phyloP scores from a whole-genome alignment of 257 asterid genomes.

The Scutellaria minor region DNA sequence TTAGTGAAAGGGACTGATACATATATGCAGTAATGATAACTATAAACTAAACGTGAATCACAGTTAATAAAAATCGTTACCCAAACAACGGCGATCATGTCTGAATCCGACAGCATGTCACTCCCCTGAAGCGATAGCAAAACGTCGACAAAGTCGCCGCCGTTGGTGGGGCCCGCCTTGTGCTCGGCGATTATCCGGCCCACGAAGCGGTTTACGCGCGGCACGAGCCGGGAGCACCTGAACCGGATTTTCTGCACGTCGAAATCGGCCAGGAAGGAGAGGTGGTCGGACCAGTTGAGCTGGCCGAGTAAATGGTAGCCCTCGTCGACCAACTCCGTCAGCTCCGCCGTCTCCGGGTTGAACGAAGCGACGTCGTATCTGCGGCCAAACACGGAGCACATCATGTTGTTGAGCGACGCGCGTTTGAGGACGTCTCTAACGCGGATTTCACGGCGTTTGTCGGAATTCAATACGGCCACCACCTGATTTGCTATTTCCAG shows the following conservation, averaged over 20 bases:
- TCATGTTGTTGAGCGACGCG: slow-evolving; percentile 80
- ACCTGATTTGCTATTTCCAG: slow-evolving; percentile 52
- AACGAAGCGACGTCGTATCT: slow-evolving; percentile 42
- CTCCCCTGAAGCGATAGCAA: slow-evolving; percentile 61
- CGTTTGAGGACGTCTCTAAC: slow-evolving; percentile 60
- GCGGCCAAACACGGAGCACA: slow-evolving; percentile 72
- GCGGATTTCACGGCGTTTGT: slow-evolving; percentile 27
- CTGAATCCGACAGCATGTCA: slow-evolving; percentile 65
- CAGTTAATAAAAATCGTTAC: slow-evolving; percentile 41
- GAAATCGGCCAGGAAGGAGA: slow-evolving; percentile 60
- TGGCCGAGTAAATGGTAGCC: slow-evolving; percentile 68
- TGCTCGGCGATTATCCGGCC: slow-evolving; percentile 58
- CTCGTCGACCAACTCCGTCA: slow-evolving; percentile 62
- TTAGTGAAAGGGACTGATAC: slow-evolving; percentile 42
- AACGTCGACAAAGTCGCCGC: slow-evolving; percentile 64
- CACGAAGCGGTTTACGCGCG: slow-evolving; percentile 67
- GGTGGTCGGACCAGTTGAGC: slow-evolving; percentile 80
- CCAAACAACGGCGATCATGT: slow-evolving; percentile 91
- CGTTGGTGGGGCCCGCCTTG: slow-evolving; percentile 12
- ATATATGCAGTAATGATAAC: slow-evolving; percentile 1
- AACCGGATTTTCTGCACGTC: slow-evolving; percentile 65
- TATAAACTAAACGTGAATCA: not conserved
- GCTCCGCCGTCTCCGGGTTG: slow-evolving; percentile 44
- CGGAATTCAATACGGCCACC: slow-evolving; percentile 29
- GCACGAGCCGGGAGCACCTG: slow-evolving; percentile 69